Base-by-base conservation (phyloP, 148 eudicot species). In the Diospyros kaki region DNA sequence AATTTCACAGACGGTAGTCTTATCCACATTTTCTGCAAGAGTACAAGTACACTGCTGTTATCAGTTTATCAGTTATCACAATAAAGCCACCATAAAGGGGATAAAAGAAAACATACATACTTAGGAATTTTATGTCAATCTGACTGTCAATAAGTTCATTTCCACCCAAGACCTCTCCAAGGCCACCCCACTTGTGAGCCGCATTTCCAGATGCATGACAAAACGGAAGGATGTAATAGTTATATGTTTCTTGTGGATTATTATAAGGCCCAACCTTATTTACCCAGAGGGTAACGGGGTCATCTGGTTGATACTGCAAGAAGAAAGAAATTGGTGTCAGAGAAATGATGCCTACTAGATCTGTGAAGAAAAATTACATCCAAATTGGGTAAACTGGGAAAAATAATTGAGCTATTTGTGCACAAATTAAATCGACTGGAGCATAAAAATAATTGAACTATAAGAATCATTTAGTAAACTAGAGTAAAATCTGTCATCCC, bases 221-320 rank as follows among this genome's bases (percentile, higher is more conserved):
- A 86, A 92, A 94, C 40, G 98, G 96, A 73, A 94, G 96, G 83
- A 87, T 89, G 86, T 87, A 89, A 74, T 92, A 94, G 80, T 92
- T 94, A 85, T 94, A 94, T 64, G 98, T 94, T 80, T 94, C 98
- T 76, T 94, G 98, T 54, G 98, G 98, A 84, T 94, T 94, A 78
- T 94, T 90, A 72, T 92, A 94, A 40, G 98, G 98, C 69, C 98
- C 98, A 75, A 90, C 98, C 76, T 94, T 94, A 78, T 92, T 94
- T 78, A 92, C 98, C 98, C 98, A 94, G 45, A 94, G 86, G 40
- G 87, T 92, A 76, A 94, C 92, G n/a, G 86, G 83, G 18, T 94
- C 97, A 66, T 81, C 83, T 54, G 83, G 52, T 81, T 87, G 88
- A 84, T 92, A 94, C 98, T 94, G 81, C 69, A 80, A 11, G 69